Base-by-base conservation (phyloP, 179 eudicot species). In the Amaranthus tricolor region DNA sequence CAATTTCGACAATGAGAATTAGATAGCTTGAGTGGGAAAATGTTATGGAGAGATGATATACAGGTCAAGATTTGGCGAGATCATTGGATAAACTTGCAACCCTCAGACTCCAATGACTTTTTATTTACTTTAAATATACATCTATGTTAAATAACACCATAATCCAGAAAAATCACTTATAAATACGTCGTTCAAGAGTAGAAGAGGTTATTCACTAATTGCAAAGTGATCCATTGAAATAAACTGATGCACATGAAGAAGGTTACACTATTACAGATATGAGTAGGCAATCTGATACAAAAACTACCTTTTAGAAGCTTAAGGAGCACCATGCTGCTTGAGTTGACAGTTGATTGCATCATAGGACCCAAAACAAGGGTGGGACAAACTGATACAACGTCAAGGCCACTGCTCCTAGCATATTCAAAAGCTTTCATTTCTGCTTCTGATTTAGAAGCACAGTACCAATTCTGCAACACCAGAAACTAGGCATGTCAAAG, bases 241-340 rank as follows among this genome's bases (percentile, higher is more conserved):
- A 20, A 68, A 50, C 70, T 7, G 69, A 69, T 13, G 64, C 14
- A 47, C 52, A 47, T 56, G 40, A 67, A 70, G 43, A 48, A 24
- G 45, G 43, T 16, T 52, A 19, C 15, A 47, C 9, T 7, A 9
- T 31, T 24, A 13, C 67, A 60, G 9, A 17, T 43, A 40, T 7
- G 7, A 31, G 19, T 72, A 16, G 48, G 9, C 16, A 66, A 49
- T 52, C 20, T 57, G 60, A 13, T 19, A 52, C 8, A 71, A 40
- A 63, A n/a, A 16, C 48, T 81, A 92, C 98, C 98, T 87, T 77
- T 90, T 81, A 92, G 81, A 72, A 92, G 88, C 81, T 87, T 90
- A 14, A 86, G 43, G 24, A 94, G 89, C 66, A 72, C 75, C 86
- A 88, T 70, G 75, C 89, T 94, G 78, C 97, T 94, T 61, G 98